Evolutionary conservation across 352 stramenopile genomes (phyloP), one percentile per base, ranked within the genome.

Genomic region (Pythium myriotylum): DNA sequence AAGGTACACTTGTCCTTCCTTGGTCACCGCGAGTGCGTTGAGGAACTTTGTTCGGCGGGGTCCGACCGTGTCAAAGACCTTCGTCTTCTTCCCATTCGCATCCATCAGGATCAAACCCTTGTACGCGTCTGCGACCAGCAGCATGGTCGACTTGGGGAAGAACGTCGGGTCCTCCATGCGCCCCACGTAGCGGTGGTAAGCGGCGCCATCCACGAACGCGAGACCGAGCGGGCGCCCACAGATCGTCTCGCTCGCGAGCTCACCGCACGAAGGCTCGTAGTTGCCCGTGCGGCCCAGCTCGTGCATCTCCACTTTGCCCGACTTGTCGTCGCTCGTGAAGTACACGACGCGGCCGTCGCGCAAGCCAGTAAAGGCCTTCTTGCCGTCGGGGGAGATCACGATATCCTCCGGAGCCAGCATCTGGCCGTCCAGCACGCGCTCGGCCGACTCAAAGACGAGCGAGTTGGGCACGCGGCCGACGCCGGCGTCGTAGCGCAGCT

Each of bases 51-150:
- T 27, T 24, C 59, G 62, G 17, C 77, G 63, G 20, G 77, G 69
- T 20, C 65, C 62, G 2, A 81, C 74, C 32, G 68, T 63, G 67
- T 73, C 76, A 37, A 89, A 89, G 10, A 89, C 65, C 59, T 81
- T 46, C 24, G 72, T 84, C 56, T 72, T 76, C 24, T 76, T 70
- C 40, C 80, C 80, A 19, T 61, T 68, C 27, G 74, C 80, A 32
- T 89, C 80, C 40, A 89, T 75, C 14, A 89, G 61, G 22, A 80
- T 47, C 48, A 89, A 59, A 12, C 80, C 80, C 26, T 81, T 81
- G 69, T 86, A 86, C 0, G 80, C 76, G 29, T 89, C 80, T 9
- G 77, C 80, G 10, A 88, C 74, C 0, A 89, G 66, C 53, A 89
- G 61, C 69, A 89, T 76, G 22, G 83, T 69, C 37, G 85, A 72